Evolutionary conservation across 768 basidiomycete genomes (phyloP).

Genomic region (Xerocomellus intermedius): DNA sequence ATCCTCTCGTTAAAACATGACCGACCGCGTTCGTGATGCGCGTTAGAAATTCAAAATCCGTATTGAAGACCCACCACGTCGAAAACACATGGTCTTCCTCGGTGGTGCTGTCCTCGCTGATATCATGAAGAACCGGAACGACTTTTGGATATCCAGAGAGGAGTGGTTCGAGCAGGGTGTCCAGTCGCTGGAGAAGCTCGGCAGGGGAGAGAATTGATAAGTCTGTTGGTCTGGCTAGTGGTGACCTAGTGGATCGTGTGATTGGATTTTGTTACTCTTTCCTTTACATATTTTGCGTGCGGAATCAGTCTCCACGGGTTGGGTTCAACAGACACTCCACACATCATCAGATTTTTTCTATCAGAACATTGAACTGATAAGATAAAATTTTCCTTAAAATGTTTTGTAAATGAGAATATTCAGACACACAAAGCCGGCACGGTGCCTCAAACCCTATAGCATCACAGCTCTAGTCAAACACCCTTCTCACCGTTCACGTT

Average conservation of each 20-base stretch:
- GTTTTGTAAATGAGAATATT: too few species aligned
- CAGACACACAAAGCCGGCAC: too few species aligned
- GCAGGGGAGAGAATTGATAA: slow-evolving; percentile 53
- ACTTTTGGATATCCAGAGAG: slow-evolving; percentile 93
- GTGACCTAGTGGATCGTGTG: neutral
- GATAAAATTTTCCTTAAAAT: too few species aligned
- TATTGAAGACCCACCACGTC: slow-evolving; percentile 95
- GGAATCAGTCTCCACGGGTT: too few species aligned
- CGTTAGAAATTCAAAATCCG: slow-evolving; percentile 97
- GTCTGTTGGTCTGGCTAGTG: neutral
- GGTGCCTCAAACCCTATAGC: too few species aligned
- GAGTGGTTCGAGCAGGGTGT: slow-evolving; percentile 95
- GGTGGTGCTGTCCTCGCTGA: slow-evolving; percentile 98
- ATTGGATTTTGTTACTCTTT: neutral
- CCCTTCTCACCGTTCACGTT: too few species aligned
- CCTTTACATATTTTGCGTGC: neutral
- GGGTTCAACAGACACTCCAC: too few species aligned
- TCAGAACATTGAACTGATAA: too few species aligned
- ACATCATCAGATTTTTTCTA: too few species aligned
- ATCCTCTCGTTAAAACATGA: neutral
- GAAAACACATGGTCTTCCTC: slow-evolving; percentile 99
- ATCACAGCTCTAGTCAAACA: too few species aligned
- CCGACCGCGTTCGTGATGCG: neutral
- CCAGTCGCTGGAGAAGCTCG: slow-evolving; percentile 81
- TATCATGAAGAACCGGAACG: slow-evolving; percentile 93